Base-by-base conservation (phyloP, 2,329 filamentous ascomycete species). In the Decorospora gaudefroyi region DNA sequence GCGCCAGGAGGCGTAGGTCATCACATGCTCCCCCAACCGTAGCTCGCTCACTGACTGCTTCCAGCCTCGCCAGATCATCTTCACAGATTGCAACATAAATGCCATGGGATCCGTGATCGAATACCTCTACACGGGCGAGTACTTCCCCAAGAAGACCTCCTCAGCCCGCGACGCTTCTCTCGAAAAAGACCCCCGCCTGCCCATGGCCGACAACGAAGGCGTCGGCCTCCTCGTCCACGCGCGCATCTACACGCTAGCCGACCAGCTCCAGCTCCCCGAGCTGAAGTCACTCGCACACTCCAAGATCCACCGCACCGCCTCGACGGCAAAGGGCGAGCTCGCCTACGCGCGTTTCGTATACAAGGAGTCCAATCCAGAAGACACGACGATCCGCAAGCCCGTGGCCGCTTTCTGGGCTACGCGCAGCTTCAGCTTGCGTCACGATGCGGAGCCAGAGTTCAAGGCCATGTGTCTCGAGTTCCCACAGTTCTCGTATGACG, bases 301-400 rank as follows among this genome's bases (percentile, higher is more conserved):
- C 67, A 96, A 96, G 77, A 96, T 96, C 62, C 90, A 96, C 76
- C 88, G 88, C 68, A 87, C 95, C 62, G 86, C 90, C 65, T 89
- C 86, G 30, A 95, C 88, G 0, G 89, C 90, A 23, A 86, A 86
- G 73, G 91, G 90, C 69, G 91, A 96, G 76, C 91, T 96, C 64
- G 83, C 85, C 17, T 96, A 96, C 71, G 91, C 91, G 6, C 84
- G 90, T 68, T 96, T 90, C 74, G 87, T 95, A 21, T 96, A 96
- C 76, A 83, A 82, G 49, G 83, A 89, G 72, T 93, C 88, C 8
- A 71, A 74, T 41, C 72, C 78, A 34, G 82, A 87, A 49, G 89
- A 95, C 70, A 75, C 72, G 9, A 82, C 81, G 2, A 89, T 95
- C 60, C 84, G 90, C 57, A 87, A 83, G 53, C 90, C 90, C 1